Conservation (phyloP, 2,329 filamentous ascomycete genomes). For the Monosporascus sp. region DNA sequence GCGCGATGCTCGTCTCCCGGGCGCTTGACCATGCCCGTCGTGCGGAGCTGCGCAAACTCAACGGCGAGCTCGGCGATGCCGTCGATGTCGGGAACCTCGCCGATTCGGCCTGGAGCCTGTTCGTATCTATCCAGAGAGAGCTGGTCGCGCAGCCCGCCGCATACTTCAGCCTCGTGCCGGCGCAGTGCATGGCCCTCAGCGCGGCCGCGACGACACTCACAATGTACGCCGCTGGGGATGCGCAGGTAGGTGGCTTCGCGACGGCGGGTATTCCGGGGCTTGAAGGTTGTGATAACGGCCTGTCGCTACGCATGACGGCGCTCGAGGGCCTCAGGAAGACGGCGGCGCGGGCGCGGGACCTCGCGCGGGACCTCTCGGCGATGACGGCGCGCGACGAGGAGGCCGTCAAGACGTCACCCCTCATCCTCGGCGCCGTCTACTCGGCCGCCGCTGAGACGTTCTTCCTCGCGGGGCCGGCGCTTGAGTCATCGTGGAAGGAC, state of each 20-base stretch:
- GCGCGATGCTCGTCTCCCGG: conserved; percentile 28
- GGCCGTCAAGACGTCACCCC: conserved; percentile 9
- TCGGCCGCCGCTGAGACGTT: conserved; percentile 2
- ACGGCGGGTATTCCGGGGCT: not conserved
- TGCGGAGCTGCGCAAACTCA: conserved; percentile 4
- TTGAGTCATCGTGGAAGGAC: not conserved
- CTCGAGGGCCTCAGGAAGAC: conserved; percentile 6
- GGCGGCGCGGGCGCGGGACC: conserved; percentile 5
- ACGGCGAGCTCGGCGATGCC: conserved; percentile 10
- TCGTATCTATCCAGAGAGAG: conserved; percentile 5
- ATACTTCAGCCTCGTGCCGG: conserved; percentile 9
- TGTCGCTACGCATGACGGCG: conserved; percentile 5
- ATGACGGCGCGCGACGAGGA: conserved; percentile 6
- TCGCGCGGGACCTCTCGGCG: conserved; percentile 5
- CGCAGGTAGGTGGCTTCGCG: not conserved
- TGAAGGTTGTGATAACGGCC: conserved; percentile 2
- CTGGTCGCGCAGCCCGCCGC: conserved; percentile 1
- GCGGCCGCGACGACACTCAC: conserved; percentile 7
- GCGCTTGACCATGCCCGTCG: conserved; percentile 17
- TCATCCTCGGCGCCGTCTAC: conserved; percentile 14
- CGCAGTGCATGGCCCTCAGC: conserved; percentile 7
- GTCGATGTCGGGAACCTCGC: conserved; percentile 12
- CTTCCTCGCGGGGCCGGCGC: not conserved
- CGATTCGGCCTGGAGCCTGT: conserved; percentile 8
- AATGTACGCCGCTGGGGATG: conserved; percentile 1